Evolutionary conservation across 176 grass and related monocot genomes (phyloP).

Genomic region (Secale cereale): DNA sequence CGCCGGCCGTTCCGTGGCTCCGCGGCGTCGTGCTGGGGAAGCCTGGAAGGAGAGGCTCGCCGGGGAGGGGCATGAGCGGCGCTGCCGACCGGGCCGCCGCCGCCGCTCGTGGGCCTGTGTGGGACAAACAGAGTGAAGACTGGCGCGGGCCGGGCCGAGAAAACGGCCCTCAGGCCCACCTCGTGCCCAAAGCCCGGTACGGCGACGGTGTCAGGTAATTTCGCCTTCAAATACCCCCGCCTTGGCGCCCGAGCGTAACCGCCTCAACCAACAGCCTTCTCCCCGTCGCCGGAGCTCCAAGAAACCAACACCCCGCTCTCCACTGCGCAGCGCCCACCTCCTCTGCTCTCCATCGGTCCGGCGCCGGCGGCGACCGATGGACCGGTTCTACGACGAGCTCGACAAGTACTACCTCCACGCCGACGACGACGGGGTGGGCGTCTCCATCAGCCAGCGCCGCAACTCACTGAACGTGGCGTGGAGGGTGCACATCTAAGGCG

Average conservation of each 20-base stretch:
- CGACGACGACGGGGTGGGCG: neutral
- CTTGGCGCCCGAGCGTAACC: neutral
- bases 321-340: neutral
- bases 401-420: conserved; percentile 5
- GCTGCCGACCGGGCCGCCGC: neutral
- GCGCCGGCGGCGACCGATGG: neutral
- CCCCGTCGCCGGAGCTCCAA: neutral
- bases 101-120: neutral
- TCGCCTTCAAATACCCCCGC: neutral
- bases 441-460: neutral
- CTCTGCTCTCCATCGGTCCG: neutral
- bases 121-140: no score
- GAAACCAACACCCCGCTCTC: neutral
- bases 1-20: no score
- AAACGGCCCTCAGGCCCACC: neutral
- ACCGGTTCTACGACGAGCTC: neutral
- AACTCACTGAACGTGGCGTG: neutral
- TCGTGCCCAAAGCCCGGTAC: neutral
- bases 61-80: no score
- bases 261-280: neutral
- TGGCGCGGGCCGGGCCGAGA: neutral
- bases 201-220: neutral
- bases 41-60: no score
- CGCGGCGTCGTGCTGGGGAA: no score
- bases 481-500: neutral